A percentile compares a stretch with the other conserved stretches of the same genome.
These are phyloP conservation scores for Exophiala sp. DNA, from an alignment of 2,329 filamentous ascomycete species.

Conservation along the genomic window DNA sequence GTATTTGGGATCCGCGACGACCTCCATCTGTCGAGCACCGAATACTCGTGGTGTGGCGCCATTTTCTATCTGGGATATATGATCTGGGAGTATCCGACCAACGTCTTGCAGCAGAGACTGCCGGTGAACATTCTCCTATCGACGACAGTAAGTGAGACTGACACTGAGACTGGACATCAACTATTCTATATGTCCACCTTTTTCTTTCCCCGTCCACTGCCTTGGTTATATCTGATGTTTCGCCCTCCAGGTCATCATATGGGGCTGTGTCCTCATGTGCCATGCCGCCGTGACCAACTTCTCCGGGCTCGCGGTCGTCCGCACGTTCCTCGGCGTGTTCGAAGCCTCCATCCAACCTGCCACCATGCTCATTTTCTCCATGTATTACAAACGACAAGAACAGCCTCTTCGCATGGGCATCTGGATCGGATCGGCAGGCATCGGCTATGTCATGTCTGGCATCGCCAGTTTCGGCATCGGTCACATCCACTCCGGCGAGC, in stretches of 20 bases:
- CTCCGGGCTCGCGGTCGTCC: neutral
- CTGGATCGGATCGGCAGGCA: neutral
- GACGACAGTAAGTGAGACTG: neutral
- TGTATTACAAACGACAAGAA: neutral
- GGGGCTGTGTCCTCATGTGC: neutral
- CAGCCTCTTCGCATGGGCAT: neutral
- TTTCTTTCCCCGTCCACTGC: too few species aligned
- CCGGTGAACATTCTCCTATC: neutral
- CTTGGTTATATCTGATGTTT: too few species aligned
- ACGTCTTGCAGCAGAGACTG: neutral
- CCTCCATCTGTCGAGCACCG: neutral
- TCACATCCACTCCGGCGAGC: neutral
- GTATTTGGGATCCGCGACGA: neutral
- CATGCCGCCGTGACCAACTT: neutral
- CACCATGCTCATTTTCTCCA: neutral
- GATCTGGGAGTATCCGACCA: neutral
- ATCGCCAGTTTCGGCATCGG: neutral
- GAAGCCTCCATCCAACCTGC: neutral
- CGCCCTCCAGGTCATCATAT: neutral
- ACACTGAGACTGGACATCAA: too few species aligned
- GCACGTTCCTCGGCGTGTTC: neutral
- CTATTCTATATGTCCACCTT: too few species aligned
- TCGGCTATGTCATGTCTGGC: neutral
- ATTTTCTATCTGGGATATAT: neutral
- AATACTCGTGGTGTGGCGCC: neutral